Percentiles rank a stretch among this genome's conserved stretches.
Evolutionary conservation across 176 grass and related monocot species (phyloP).

Genomic region (Tillandsia fasciculata): DNA sequence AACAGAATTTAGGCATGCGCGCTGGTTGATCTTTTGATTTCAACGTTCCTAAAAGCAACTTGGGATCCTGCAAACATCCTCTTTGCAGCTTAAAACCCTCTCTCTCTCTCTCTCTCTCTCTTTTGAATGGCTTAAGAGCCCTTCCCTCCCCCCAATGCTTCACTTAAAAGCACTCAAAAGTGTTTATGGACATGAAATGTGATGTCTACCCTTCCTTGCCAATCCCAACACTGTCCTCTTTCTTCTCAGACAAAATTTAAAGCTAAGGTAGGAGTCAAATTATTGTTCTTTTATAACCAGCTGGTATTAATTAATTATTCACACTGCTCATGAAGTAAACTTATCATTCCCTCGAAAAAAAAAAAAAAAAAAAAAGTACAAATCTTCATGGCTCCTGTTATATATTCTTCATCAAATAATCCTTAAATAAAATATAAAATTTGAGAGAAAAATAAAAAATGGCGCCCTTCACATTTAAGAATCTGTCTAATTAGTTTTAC

Average conservation of each 20-base stretch:
- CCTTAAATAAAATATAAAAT: too few species aligned
- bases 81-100: not conserved
- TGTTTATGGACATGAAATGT: too few species aligned
- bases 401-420: too few species aligned
- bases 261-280: not conserved
- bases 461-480: too few species aligned
- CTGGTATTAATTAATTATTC: not conserved
- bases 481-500: too few species aligned
- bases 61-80: slow-evolving; percentile 6
- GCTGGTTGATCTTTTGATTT: too few species aligned
- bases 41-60: too few species aligned
- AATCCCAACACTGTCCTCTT: not conserved
- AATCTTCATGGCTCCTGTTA: too few species aligned
- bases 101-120: not conserved
- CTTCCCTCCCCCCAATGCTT: not conserved
- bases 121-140: not conserved
- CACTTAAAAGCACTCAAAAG: not conserved
- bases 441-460: too few species aligned
- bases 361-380: too few species aligned
- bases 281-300: not conserved
- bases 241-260: not conserved
- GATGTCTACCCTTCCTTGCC: not conserved
- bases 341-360: too few species aligned
- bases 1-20: too few species aligned
- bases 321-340: not conserved